A percentile compares a stretch with the other conserved stretches of the same genome.
Conservation (phyloP, 495 filamentous ascomycete species). For the Barbatosphaeria neglecta region DNA sequence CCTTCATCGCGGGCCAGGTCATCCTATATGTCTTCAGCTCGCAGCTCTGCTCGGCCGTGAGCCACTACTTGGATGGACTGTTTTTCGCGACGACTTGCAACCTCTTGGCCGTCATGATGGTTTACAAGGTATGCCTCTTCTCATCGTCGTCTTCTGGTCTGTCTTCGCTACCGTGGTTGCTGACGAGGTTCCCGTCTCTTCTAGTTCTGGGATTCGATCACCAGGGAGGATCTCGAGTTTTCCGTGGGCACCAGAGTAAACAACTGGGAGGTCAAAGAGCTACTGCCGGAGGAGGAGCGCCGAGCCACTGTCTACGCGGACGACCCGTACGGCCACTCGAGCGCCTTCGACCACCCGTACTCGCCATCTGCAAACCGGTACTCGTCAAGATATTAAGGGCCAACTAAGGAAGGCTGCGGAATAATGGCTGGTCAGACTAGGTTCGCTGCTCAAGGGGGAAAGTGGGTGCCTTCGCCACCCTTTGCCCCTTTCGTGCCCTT, state of each 20-base stretch:
- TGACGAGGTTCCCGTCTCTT: constrained; percentile 2
- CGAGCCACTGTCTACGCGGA: constrained; percentile 69
- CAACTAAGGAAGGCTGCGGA: no score
- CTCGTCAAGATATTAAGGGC: constrained; percentile 13
- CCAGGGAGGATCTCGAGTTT: constrained; percentile 95
- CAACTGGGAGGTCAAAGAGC: constrained; percentile 98
- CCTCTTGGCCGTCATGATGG: constrained; percentile 96
- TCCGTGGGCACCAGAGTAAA: constrained; percentile 88
- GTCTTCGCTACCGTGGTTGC: neutral
- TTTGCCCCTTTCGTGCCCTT: no score
- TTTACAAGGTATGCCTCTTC: constrained; percentile 71
- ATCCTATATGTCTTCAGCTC: constrained; percentile 83
- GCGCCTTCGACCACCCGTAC: constrained; percentile 29
- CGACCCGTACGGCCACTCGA: constrained; percentile 33
- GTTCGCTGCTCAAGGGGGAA: neutral
- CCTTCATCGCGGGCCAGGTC: constrained; percentile 89
- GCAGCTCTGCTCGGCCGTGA: constrained; percentile 69
- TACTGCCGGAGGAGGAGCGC: constrained; percentile 78
- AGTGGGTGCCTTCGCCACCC: no score
- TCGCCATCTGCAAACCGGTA: constrained; percentile 27
- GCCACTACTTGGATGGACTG: constrained; percentile 89
- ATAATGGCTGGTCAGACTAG: neutral
- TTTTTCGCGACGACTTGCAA: constrained; percentile 95
- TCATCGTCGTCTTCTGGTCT: neutral
- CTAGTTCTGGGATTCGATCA: constrained; percentile 99